A percentile compares a stretch with the other conserved stretches of the same genome.
phyloP scores from a whole-genome alignment of 1,284 basidiomycete genomes.

The Leccinum pachyderme region DNA sequence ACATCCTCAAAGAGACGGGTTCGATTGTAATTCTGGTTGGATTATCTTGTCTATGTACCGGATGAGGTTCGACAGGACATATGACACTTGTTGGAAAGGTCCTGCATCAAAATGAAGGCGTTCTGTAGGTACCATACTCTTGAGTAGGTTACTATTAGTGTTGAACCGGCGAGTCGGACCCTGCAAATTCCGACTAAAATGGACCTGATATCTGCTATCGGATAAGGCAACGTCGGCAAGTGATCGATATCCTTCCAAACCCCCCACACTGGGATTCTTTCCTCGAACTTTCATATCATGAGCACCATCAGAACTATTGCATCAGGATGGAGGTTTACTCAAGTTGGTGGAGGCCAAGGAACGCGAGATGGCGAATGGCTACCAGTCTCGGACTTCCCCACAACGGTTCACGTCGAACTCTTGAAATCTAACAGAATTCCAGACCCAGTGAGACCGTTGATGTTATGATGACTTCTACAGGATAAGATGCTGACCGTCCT shows the following conservation, averaged over 20 bases:
- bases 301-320: slow-evolving; percentile 29
- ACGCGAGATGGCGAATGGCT: slow-evolving; percentile 69
- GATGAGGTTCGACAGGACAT: neutral
- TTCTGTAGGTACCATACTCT: too few relatives aligned
- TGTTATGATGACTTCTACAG: neutral
- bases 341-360: slow-evolving; percentile 59
- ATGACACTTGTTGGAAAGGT: neutral
- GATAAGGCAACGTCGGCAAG: neutral
- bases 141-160: neutral
- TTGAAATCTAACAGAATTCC: slow-evolving; percentile 68
- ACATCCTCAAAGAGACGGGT: neutral
- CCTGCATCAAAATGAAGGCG: neutral
- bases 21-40: neutral
- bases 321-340: slow-evolving; percentile 65
- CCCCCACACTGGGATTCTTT: neutral
- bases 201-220: neutral
- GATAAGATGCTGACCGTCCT: slow-evolving; percentile 4
- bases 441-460: slow-evolving; percentile 62
- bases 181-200: neutral
- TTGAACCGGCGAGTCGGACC: neutral
- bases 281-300: slow-evolving; percentile 11
- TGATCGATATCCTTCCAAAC: slow-evolving; percentile 1
- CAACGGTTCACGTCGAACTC: slow-evolving; percentile 83
- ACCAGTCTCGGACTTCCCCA: slow-evolving; percentile 64
- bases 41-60: neutral